Evolutionary conservation across 2,329 filamentous ascomycete species (phyloP), one percentile per base, ranked within the genome.

Genomic region (Aureobasidium melanogenum): DNA sequence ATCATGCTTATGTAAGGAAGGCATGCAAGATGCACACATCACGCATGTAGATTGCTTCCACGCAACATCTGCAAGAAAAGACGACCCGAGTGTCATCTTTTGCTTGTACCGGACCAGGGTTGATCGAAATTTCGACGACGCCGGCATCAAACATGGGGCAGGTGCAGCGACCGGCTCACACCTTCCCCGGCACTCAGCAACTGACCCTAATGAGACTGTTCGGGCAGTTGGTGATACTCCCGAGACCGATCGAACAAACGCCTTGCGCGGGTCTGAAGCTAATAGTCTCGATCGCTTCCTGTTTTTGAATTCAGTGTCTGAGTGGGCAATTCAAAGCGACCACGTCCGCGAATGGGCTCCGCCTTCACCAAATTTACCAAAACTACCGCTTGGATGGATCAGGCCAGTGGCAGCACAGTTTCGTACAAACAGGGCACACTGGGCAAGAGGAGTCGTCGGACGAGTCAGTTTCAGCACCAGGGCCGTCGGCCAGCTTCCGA

Each of bases 111-210:
- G 52, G 22, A 30, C 36, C 17, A 41, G 36, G 50, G 34, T 41
- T 30, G 36, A 39, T 26, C 50, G 12, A 24, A 17, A 54, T 15
- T 54, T 30, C 39, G 46, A 38, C 36, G 50, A 41, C 50, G 50
- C 50, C 50, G 50, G 50, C 36, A 54, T 41, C 22, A 54, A 17
- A 17, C 24, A 24, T 56, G 41, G 26, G 52, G 52, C 52, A 44
- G 52, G 28, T 56, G 34, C 52, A 56, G 52, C 52, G 52, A 56
- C n/a, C 52, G 52, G 32, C 32, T 32, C 52, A n/a, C n/a, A n/a
- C 34, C 36, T 19, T n/a, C 38, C 5, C 48, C 52, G 39, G 39
- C 39, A 44, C 28, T 32, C 38, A 44, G 14, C 26, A 24, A 44
- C n/a, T 39, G 26, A 56, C n/a, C 39, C 52, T 43, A 28, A 19